Evolutionary conservation across 768 basidiomycete genomes (phyloP), one percentile per base, ranked within the genome.

Genomic region (Panaeolus cyanescens): DNA sequence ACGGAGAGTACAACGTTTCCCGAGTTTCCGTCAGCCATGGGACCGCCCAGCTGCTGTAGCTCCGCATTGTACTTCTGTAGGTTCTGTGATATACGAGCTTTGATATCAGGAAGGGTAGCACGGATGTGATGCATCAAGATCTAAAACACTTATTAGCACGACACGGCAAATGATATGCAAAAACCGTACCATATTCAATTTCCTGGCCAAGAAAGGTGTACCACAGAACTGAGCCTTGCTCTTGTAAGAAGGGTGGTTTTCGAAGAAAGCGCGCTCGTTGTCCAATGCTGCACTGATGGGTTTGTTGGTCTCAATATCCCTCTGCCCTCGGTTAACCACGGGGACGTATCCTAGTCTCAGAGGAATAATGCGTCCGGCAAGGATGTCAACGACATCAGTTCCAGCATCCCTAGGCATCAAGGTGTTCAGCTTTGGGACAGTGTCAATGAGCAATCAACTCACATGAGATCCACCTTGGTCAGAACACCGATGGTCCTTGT

Each of bases 71-170:
- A 98, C 71, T 96, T 96, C 75, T 89, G 85, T 53, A 96, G 83
- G 69, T 98, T 95, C 62, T 90, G 84, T n/a, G 88, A 83, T 72
- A 99, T 99, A 68, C 96, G 89, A 15, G 88, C 85, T 80, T 99
- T 99, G 83, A 99, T 99, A 72, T 99, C 97, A 32, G 97, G 97
- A n/a, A 99, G 84, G 20, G 95, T 97, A 57, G 93, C 87, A 59
- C 93, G 92, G 73, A 99, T 98, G 77, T 99, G 97, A 76, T 97
- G 95, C 96, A 99, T 99, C 57, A 99, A 88, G 71, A 99, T 96
- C 95, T 96, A 61, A 17, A 45, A 7, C 54, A 20, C 28, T 32
- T 22, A 15, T 54, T 28, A 59, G 31, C 33, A 17, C 6, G 10
- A 34, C 65, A 58, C 62, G 37, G 32, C 54, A 33, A 59, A 37